phyloP scores from a whole-genome alignment of 345 rosid genomes.

The Kernera saxatilis region DNA sequence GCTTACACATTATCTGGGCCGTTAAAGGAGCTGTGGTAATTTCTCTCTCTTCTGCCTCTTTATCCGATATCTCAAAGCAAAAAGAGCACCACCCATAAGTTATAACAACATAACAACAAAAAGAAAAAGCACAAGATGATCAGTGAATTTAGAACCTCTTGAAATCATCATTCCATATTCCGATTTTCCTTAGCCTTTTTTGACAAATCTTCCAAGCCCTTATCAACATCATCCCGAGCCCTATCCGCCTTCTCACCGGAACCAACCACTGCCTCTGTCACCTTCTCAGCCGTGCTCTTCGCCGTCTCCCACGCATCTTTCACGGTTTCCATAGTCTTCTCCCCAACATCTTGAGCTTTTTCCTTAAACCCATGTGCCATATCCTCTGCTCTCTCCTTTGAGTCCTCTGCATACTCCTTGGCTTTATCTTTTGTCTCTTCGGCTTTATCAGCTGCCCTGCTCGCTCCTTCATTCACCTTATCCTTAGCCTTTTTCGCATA shows the following conservation, averaged over 20 bases:
- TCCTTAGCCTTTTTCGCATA: not conserved
- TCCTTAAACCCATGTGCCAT: conserved; percentile 28
- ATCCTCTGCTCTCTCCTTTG: conserved; percentile 21
- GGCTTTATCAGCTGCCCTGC: not conserved
- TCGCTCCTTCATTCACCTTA: conserved; percentile 9
- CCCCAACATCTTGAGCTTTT: conserved; percentile 29
- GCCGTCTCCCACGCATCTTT: conserved; percentile 32
- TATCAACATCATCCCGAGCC: conserved; percentile 21
- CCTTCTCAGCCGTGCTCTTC: conserved; percentile 29
- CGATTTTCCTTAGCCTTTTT: not conserved
- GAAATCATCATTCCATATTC: conserved; percentile 14
- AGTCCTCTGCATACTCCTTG: conserved; percentile 11
- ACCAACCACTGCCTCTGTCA: conserved; percentile 32
- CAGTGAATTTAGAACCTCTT: conserved; percentile 11
- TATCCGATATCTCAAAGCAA: no score
- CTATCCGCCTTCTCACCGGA: conserved; percentile 25
- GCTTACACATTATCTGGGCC: no score
- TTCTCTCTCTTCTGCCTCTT: no score
- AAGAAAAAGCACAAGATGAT: no score
- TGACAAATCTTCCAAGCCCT: conserved; percentile 19
- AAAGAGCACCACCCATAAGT: no score
- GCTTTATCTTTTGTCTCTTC: conserved; percentile 6
- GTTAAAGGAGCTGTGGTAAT: no score
- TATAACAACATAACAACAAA: no score
- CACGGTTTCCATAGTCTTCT: conserved; percentile 30